A percentile compares a stretch with the other conserved stretches of the same genome.
These are phyloP conservation scores for Podospora anserina DNA, from an alignment of 495 filamentous ascomycete genomes.

Conservation along the genomic window DNA sequence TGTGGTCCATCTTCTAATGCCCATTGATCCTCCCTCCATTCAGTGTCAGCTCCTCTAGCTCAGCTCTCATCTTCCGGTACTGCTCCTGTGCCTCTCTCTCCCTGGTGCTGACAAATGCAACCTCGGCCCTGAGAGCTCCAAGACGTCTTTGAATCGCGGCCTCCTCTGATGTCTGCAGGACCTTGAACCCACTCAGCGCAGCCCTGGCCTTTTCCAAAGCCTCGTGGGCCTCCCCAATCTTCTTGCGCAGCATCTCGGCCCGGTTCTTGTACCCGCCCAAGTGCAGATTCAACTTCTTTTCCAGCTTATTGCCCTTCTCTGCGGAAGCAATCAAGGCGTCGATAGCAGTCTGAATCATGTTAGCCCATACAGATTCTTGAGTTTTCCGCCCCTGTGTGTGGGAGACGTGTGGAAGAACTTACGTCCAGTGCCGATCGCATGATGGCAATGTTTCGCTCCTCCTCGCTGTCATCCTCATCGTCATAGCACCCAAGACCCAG, in stretches of 20 bases:
- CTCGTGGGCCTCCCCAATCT: constrained; percentile 75
- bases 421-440: constrained; percentile 65
- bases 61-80: constrained; percentile 71
- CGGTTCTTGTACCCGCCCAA: constrained; percentile 90
- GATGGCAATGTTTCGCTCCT: constrained; percentile 59
- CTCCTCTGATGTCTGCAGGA: constrained; percentile 73
- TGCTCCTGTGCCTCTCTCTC: constrained; percentile 89
- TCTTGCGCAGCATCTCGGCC: constrained; percentile 72
- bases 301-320: constrained; percentile 75
- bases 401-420: constrained; percentile 28
- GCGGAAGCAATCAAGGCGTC: constrained; percentile 67
- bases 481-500: constrained; percentile 76
- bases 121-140: constrained; percentile 75
- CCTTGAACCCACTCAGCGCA: constrained; percentile 71
- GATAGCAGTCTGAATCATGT: constrained; percentile 58
- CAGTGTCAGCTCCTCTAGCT: constrained; percentile 61
- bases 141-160: constrained; percentile 68
- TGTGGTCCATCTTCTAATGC: not conserved
- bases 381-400: not conserved
- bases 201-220: constrained; percentile 69
- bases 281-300: constrained; percentile 88
- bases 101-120: constrained; percentile 72
- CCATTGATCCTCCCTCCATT: constrained; percentile 19
- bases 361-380: not conserved
- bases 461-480: constrained; percentile 58